A percentile compares a stretch with the other conserved stretches of the same genome.
Conservation (phyloP, 805 yeast species). For the Candida manassasensis region DNA sequence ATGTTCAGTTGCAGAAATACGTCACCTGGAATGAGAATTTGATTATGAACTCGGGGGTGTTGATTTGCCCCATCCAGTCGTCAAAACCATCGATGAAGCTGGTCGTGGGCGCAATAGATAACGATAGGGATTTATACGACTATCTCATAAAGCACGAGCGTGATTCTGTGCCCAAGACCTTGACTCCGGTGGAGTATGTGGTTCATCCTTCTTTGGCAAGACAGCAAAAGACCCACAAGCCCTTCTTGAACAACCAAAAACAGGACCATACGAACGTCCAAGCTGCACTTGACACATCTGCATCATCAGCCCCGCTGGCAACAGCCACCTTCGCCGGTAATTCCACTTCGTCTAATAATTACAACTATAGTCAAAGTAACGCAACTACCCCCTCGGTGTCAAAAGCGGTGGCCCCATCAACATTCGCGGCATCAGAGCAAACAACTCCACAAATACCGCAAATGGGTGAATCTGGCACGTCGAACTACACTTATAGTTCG, state of each 20-base stretch:
- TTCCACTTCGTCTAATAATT: slow-evolving; percentile 3
- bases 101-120: slow-evolving; percentile 72
- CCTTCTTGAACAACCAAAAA: slow-evolving; percentile 22
- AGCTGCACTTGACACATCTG: background rate
- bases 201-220: slow-evolving; percentile 61
- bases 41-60: slow-evolving; percentile 78
- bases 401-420: too few relatives aligned
- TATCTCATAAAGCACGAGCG: slow-evolving; percentile 50
- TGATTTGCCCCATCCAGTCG: slow-evolving; percentile 67
- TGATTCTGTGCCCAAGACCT: slow-evolving; percentile 37
- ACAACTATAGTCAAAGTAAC: slow-evolving; percentile 1
- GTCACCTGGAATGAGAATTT: slow-evolving; percentile 84
- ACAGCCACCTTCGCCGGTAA: too few relatives aligned
- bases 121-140: slow-evolving; percentile 75
- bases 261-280: background rate
- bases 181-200: slow-evolving; percentile 66
- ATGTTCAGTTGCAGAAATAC: slow-evolving; percentile 82
- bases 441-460: too few relatives aligned
- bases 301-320: too few relatives aligned
- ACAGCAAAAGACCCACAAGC: slow-evolving; percentile 25
- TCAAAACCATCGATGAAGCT: slow-evolving; percentile 66
- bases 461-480: background rate
- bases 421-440: too few relatives aligned
- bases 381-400: too few relatives aligned
- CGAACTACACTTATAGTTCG: slow-evolving; percentile 16